Conservation (phyloP, 176 grass and related monocot species). For the Panicum miliaceum region DNA sequence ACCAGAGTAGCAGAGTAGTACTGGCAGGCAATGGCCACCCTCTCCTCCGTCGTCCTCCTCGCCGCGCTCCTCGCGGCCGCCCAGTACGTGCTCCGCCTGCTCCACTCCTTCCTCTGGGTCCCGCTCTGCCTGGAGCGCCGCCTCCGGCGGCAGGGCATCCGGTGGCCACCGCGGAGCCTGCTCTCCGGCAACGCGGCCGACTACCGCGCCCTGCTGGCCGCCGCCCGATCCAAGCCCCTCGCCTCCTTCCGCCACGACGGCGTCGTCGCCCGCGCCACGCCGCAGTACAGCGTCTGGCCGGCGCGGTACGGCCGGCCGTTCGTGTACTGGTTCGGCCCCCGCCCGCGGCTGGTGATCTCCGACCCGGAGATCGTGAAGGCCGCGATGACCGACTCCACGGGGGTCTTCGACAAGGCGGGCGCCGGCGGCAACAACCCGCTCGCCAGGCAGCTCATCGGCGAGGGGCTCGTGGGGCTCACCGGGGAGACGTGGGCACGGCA, state of each 20-base stretch:
- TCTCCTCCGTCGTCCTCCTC: conserved; percentile 13
- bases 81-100: conserved; percentile 31
- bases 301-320: conserved; percentile 61
- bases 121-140: conserved; percentile 46
- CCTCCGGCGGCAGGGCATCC: conserved; percentile 59
- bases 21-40: conserved; percentile 25
- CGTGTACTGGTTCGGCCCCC: conserved; percentile 69
- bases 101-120: conserved; percentile 59
- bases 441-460: conserved; percentile 60
- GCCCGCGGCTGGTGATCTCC: conserved; percentile 58
- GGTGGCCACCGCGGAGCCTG: conserved; percentile 48
- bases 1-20: background rate
- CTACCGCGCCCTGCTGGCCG: conserved; percentile 35
- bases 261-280: conserved; percentile 59
- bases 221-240: conserved; percentile 50
- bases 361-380: conserved; percentile 59
- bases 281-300: conserved; percentile 60
- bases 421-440: conserved; percentile 47
- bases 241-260: conserved; percentile 58
- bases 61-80: conserved; percentile 23
- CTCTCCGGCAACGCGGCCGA: conserved; percentile 59
- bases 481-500: conserved; percentile 69
- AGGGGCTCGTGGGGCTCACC: conserved; percentile 60
- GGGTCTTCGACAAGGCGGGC: conserved; percentile 48
- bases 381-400: conserved; percentile 58